Percentiles rank a stretch among this genome's conserved stretches.
Evolutionary conservation across 805 yeast genomes (phyloP).

Genomic region (Suhomyces sp.): DNA sequence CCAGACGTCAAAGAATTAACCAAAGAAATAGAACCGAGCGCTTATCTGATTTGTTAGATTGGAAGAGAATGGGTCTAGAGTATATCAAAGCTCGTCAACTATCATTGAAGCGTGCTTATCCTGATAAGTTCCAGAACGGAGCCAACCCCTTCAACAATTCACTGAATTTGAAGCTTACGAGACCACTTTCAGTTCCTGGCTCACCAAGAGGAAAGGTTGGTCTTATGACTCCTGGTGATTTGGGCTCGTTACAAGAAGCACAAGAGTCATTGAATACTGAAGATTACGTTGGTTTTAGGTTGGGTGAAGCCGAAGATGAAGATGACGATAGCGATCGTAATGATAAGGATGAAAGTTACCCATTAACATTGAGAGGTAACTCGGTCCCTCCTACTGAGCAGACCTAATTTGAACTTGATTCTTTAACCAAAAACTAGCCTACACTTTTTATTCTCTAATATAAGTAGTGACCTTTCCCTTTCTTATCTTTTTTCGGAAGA

Average conservation of each 20-base stretch:
- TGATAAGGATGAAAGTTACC: constrained; percentile 36
- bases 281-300: constrained; percentile 66
- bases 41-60: constrained; percentile 85
- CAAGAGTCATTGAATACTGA: constrained; percentile 66
- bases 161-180: constrained; percentile 66
- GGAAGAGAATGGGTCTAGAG: constrained; percentile 98
- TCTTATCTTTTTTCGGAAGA: not conserved
- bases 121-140: constrained; percentile 66
- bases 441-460: not conserved
- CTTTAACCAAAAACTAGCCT: not conserved
- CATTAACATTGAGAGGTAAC: constrained; percentile 49
- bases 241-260: constrained; percentile 93
- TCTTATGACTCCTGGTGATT: constrained; percentile 95
- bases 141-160: constrained; percentile 45
- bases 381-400: constrained; percentile 40
- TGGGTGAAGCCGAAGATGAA: constrained; percentile 43
- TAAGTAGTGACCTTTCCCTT: not conserved
- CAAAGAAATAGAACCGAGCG: constrained; percentile 97
- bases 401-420: not conserved
- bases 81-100: constrained; percentile 92
- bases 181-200: constrained; percentile 96
- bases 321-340: constrained; percentile 43
- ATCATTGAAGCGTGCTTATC: constrained; percentile 90
- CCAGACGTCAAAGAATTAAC: constrained; percentile 95
- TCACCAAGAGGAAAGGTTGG: constrained; percentile 78